Evolutionary conservation across 2,329 filamentous ascomycete species (phyloP).

Genomic region (Talaromyces atroroseus): DNA sequence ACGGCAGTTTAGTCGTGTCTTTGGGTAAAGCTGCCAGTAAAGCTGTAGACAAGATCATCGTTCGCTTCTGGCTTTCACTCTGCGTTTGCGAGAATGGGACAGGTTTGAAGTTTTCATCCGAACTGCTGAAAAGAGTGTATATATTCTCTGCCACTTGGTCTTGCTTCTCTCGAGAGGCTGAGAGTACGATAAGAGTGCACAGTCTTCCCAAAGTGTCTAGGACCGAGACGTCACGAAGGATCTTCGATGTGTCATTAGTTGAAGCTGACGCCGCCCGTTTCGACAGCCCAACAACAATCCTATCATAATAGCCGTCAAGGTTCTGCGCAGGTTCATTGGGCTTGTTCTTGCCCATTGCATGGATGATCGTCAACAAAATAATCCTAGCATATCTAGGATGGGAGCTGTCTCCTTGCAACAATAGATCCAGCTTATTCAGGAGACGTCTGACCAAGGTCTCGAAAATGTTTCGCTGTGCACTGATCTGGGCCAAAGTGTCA

Average conservation of each 20-base stretch:
- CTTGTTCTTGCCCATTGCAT: conserved; percentile 55
- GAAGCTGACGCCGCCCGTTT: conserved; percentile 34
- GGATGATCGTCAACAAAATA: conserved; percentile 57
- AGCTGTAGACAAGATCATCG: conserved; percentile 54
- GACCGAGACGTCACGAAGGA: conserved; percentile 47
- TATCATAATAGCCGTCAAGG: conserved; percentile 45
- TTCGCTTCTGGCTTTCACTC: conserved; percentile 34
- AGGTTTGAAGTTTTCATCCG: conserved; percentile 28
- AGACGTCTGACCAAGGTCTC: conserved; percentile 58
- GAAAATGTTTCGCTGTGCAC: conserved; percentile 57
- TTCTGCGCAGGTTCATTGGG: conserved; percentile 33
- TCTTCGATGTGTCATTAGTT: conserved; percentile 29
- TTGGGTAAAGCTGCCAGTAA: conserved; percentile 50
- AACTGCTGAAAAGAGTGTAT: conserved; percentile 45
- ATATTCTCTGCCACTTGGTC: conserved; percentile 48
- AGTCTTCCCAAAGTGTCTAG: conserved; percentile 58
- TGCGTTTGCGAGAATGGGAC: conserved; percentile 30
- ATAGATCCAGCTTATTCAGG: conserved; percentile 56
- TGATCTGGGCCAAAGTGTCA: conserved; percentile 60
- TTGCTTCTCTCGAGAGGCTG: conserved; percentile 49
- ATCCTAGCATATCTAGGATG: conserved; percentile 53
- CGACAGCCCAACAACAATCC: conserved; percentile 45
- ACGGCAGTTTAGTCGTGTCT: conserved; percentile 25
- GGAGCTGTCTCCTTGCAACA: conserved; percentile 44
- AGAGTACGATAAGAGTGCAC: conserved; percentile 54